Evolutionary conservation across 495 filamentous ascomycete genomes (phyloP), one percentile per base, ranked within the genome.

Genomic region (Xanthoparmelia taractica): DNA sequence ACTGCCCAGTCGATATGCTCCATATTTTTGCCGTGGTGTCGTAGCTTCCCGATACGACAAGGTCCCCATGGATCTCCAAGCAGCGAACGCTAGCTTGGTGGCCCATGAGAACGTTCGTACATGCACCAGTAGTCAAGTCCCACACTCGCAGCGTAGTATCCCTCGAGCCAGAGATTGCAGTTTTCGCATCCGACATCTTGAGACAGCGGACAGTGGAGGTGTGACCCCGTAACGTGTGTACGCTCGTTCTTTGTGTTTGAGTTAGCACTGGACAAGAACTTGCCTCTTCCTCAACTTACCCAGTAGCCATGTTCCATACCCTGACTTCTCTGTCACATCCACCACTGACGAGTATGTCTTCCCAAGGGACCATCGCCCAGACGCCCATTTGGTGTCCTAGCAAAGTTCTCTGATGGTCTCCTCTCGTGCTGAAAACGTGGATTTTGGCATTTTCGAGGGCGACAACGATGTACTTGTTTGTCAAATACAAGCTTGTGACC

Each of bases 301-400:
- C 94, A 67, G 90, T 94, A 55, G 85, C 85, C 85, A 98, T 88
- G 73, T 98, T 91, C 94, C 94, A 98, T 4, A 97, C 95, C 63
- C 94, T 81, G 34, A 98, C 94, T 73, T 98, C 95, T 58, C 94
- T 84, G 74, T 98, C 94, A 73, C 94, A 98, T 38, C 94, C 94
- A 67, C 94, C 94, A 70, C 91, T 96, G 57, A 98, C 95, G 62
- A 98, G 79, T 60, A 88, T 89, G 73, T 98, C 92, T 63, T 89
- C 95, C 90, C 92, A 96, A 18, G 94, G 95, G 60, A 98, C 92
- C 93, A 98, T 97, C 25, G 94, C 94, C 94, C 94, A 98, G 45
- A 98, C 94, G 40, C 94, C 94, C 94, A 98, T 98, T 43, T 96
- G 89, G 74, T 98, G 94, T 34, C 94, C 94, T 70, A 91, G 86